Percentiles rank a stretch among this genome's conserved stretches.
Evolutionary conservation across 306 rosid genomes (phyloP).

Genomic region (Malus fusca): DNA sequence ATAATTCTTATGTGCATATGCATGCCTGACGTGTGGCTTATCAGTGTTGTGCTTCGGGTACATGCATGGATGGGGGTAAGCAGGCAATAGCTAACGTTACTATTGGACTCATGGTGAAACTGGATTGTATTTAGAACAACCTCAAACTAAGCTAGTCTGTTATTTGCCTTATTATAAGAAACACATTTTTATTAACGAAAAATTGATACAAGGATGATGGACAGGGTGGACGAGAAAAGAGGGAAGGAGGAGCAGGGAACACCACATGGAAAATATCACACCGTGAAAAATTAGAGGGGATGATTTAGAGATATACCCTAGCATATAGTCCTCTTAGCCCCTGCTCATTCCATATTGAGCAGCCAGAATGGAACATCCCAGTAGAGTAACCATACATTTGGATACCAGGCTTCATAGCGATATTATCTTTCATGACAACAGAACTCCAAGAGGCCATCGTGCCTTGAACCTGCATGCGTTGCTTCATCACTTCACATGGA

Average conservation of each 20-base stretch:
- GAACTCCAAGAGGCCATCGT: constrained; percentile 67
- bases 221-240: neutral
- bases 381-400: constrained; percentile 69
- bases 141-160: neutral
- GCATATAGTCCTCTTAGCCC: constrained; percentile 84
- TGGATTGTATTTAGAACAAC: neutral
- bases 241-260: neutral
- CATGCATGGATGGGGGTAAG: neutral
- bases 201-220: neutral
- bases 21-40: neutral
- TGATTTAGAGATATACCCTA: constrained; percentile 42
- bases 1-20: neutral
- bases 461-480: constrained; percentile 94
- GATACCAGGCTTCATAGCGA: constrained; percentile 39
- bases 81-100: neutral
- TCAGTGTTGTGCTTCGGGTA: neutral
- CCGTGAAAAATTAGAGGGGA: neutral
- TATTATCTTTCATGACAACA: constrained; percentile 31
- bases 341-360: constrained; percentile 72
- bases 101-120: neutral
- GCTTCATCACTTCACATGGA: constrained; percentile 94
- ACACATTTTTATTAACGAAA: neutral
- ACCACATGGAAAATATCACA: constrained; percentile 1
- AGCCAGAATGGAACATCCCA: constrained; percentile 80
- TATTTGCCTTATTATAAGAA: neutral